Conservation (phyloP, 148 eudicot species). For the Heliamphora exappendiculata region DNA sequence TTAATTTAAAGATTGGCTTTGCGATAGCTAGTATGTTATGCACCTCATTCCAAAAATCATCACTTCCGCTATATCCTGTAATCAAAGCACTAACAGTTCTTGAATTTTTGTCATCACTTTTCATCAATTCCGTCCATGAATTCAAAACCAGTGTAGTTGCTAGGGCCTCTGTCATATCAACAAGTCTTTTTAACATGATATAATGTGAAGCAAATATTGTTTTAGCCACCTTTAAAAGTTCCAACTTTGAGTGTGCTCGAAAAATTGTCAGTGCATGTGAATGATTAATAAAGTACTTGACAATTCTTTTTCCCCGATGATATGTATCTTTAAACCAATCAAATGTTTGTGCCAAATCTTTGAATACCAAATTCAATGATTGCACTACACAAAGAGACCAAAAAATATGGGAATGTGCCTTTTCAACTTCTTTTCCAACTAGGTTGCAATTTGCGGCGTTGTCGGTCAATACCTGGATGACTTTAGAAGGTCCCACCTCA, state of each 20-base stretch:
- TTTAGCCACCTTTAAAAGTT: conserved; percentile 22
- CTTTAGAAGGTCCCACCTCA: no score
- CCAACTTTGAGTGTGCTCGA: conserved; percentile 9
- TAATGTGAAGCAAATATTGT: conserved; percentile 22
- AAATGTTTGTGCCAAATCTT: background rate
- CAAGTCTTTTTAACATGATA: conserved; percentile 5
- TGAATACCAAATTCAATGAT: no score
- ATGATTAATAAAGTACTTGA: no score
- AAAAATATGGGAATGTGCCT: background rate
- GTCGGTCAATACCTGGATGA: no score
- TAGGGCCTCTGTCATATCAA: background rate
- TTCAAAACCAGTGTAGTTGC: background rate
- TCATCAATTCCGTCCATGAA: background rate
- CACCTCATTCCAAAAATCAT: no score
- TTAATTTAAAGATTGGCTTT: no score
- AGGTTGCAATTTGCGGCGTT: background rate
- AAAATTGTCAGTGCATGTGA: no score
- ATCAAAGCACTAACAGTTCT: background rate
- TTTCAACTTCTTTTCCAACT: background rate
- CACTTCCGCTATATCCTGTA: background rate
- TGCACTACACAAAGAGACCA: background rate
- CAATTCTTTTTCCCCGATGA: no score
- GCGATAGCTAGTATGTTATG: no score
- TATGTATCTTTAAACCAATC: background rate
- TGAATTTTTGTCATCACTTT: background rate